Base-by-base conservation (phyloP, 257 asterid genomes). In the Plantago major region DNA sequence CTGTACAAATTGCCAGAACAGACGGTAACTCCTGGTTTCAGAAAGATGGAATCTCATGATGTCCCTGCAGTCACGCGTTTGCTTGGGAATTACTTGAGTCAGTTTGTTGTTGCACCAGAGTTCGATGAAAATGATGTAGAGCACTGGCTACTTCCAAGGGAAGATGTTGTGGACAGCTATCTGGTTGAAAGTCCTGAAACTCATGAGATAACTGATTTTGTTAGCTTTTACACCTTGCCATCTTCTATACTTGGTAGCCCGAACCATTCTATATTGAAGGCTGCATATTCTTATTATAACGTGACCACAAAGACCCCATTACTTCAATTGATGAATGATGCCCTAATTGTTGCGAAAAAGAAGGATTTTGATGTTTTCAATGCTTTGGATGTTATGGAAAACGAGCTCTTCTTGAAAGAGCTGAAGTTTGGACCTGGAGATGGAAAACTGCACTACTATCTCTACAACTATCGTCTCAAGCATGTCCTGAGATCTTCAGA, bases 401-500 rank as follows among this genome's bases (percentile, higher is more conserved):
- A 90, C 4, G 92, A 80, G 44, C 46, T 73, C 44, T 84, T 87
- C 82, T 69, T 90, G 81, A 87, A 90, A 84, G 96, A 87, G 80
- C 90, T 90, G 59, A 90, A 90, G 66, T 87, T 90, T 73, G 96
- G 95, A 12, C 93, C 84, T 0, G 97, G 97, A 10, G 96, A 85
- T 64, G 96, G 96, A 64, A 82, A 90, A 56, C 95, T 90, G 45
- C 87, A 84, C 75, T 90, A 87, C 69, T 90, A 90, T 72, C 90
- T 90, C 47, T 90, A 90, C 80, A 90, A 90, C 69, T 90, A 90
- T 71, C 81, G 97, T 65, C 69, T 83, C 28, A 80, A 69, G 55
- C 82, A 81, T 59, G 86, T 84, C 15, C 26, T 87, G 67, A 77
- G 75, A 60, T 74, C 97, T 28, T 81, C 96, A 0, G 92, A 85